Base-by-base conservation (phyloP, 23 red algal species). In the Agarophyton chilense region DNA sequence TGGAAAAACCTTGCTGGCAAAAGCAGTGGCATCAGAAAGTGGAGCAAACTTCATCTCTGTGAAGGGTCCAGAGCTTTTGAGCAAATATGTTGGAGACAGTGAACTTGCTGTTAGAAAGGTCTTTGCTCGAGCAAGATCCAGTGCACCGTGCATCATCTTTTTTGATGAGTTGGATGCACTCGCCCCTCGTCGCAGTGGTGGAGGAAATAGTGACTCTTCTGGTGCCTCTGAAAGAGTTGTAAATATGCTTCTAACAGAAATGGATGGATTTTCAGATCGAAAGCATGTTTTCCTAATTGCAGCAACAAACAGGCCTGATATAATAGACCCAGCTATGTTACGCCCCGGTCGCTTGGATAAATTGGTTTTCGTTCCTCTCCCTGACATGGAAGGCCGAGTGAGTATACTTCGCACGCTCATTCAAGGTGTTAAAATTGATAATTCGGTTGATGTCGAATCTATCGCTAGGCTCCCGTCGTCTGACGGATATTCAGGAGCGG, bases 151-250 rank as follows among this genome's bases (percentile, higher is more conserved):
- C 74, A 78, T 99, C 31, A 88, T 99, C 38, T 99, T 99, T 81
- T 99, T 99, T 87, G 97, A 99, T 52, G 97, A 99, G 57, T 64
- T 99, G 22, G 97, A 99, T 63, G 97, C 97, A 34, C 83, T 99
- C 8, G 97, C 97, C 18, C 90, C 97, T 44, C 67, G 93, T 12
- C 89, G 97, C 22, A 84, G 91, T 58, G 14, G 40, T 46, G 68
- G 68, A 29, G 96, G 92, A 14, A 62, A 55, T 22, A 90, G 80
- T 24, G 77, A 61, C 26, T 45, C 35, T 22, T 77, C 75, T 35
- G 87, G 81, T 28, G 91, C 95, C 39, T 58, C 84, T 10, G 90
- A 99, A 65, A 79, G 97, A n/a, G 90, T 99, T 14, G 94, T 99
- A 13, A 96, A 95, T 71, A 94, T 96, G 91, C 89, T 99, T 50